Base-by-base conservation (phyloP, 169 alveolate species). In the Plasmodium fragile region DNA sequence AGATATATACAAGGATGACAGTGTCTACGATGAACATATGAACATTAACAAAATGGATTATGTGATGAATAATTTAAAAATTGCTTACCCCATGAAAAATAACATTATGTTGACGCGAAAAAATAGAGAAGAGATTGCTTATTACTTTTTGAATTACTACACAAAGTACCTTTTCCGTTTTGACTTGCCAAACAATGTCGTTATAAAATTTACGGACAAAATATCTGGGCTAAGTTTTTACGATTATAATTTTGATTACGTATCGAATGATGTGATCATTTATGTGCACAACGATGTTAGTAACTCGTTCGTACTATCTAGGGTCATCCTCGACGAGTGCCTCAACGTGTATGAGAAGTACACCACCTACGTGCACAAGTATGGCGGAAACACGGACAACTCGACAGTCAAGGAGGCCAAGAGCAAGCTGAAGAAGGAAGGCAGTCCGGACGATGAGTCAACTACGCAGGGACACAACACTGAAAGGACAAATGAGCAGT, bases 71-170 rank as follows among this genome's bases (percentile, higher is more conserved):
- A 78, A 78, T 78, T 34, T 89, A 16, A 78, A 78, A 89, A 78
- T 89, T 78, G 73, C 81, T 2, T 89, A 89, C 65, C 94, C 94
- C 10, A 39, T 89, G 71, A 78, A 89, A 36, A 55, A 52, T 25
- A 89, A 89, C 36, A 18, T 89, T 34, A 4, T 79, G 18, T 78
- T 89, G 71, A 78, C 39, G 43, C 30, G 30, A 7, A 77, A 53
- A 69, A 87, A 72, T 78, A 59, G 82, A 34, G 94, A 89, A 89
- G 94, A 89, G 41, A 79, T 89, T 18, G 94, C 90, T n/a, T 89
- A 77, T 41, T 89, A 89, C n/a, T 89, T 89, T 89, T 72, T 89
- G 72, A 89, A 89, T 34, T 89, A 78, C 30, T 89, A 89, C 81
- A 89, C 89, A 10, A 89, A 89, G 81, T 16, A 89, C 49, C 45